Evolutionary conservation across 2,329 filamentous ascomycete genomes (phyloP).

Genomic region (Cladophialophora chaetospira): DNA sequence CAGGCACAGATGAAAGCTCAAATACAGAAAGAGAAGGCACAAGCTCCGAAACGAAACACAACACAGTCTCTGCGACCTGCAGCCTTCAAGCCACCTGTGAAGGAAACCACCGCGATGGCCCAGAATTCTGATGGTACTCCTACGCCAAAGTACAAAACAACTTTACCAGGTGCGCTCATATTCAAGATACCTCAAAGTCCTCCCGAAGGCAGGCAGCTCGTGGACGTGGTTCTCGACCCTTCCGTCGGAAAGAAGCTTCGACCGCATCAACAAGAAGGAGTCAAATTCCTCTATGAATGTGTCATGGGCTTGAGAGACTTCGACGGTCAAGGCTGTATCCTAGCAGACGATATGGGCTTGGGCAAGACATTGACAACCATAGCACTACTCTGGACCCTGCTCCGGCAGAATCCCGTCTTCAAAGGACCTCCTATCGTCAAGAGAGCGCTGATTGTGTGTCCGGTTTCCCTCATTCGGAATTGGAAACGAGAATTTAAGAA

Average conservation of each 20-base stretch:
- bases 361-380: slow-evolving; percentile 76
- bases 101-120: slow-evolving; percentile 54
- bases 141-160: slow-evolving; percentile 66
- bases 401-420: slow-evolving; percentile 70
- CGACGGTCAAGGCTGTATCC: slow-evolving; percentile 68
- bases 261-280: slow-evolving; percentile 69
- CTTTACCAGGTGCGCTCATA: slow-evolving; percentile 60
- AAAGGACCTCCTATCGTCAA: slow-evolving; percentile 61
- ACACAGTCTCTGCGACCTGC: slow-evolving; percentile 36
- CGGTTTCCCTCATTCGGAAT: slow-evolving; percentile 71
- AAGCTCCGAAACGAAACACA: slow-evolving; percentile 40
- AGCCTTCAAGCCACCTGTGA: slow-evolving; percentile 64
- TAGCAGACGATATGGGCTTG: slow-evolving; percentile 75
- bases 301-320: slow-evolving; percentile 71
- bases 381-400: slow-evolving; percentile 68
- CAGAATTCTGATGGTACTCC: slow-evolving; percentile 51
- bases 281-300: slow-evolving; percentile 72
- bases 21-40: slow-evolving; percentile 36
- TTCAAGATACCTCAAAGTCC: slow-evolving; percentile 63
- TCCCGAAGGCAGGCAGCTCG: slow-evolving; percentile 64
- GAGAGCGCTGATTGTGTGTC: slow-evolving; percentile 73
- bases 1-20: slow-evolving; percentile 33
- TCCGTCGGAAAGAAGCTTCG: slow-evolving; percentile 63
- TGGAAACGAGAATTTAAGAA: slow-evolving; percentile 74
- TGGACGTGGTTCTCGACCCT: slow-evolving; percentile 74